Percentiles rank a stretch among this genome's conserved stretches.
Conservation (phyloP, 257 asterid genomes). For the Solanum commersonii region DNA sequence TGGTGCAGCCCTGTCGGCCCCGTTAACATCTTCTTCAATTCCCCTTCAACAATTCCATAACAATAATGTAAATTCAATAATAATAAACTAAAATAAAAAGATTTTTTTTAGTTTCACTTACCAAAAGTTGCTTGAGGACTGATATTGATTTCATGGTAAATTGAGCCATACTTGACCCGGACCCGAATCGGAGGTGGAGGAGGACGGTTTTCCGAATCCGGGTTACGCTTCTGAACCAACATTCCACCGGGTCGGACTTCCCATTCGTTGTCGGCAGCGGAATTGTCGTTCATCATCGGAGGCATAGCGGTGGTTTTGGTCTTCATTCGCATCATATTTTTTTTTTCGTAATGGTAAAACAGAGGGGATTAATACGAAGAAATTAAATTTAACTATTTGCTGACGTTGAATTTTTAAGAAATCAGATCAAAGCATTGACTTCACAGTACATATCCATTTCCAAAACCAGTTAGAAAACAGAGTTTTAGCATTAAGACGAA, state of each 20-base stretch:
- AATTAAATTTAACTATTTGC: background rate
- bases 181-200: constrained; percentile 76
- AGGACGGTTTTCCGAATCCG: constrained; percentile 35
- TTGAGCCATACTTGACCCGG: constrained; percentile 70
- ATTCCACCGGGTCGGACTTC: constrained; percentile 91
- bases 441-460: background rate
- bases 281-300: constrained; percentile 20
- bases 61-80: background rate
- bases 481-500: background rate
- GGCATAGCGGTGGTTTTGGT: background rate
- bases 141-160: constrained; percentile 58
- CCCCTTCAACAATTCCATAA: constrained; percentile 29
- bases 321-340: constrained; percentile 65
- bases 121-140: constrained; percentile 80
- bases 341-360: background rate
- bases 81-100: background rate
- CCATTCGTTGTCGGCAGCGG: constrained; percentile 30
- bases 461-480: background rate
- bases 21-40: constrained; percentile 76
- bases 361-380: background rate
- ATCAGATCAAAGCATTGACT: constrained; percentile 12
- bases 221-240: constrained; percentile 72
- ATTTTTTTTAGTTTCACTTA: constrained; percentile 1
- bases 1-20: constrained; percentile 89
- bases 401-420: background rate